phyloP scores from a whole-genome alignment of 2,329 filamentous ascomycete species.

The Aspergillus transmontanensis region DNA sequence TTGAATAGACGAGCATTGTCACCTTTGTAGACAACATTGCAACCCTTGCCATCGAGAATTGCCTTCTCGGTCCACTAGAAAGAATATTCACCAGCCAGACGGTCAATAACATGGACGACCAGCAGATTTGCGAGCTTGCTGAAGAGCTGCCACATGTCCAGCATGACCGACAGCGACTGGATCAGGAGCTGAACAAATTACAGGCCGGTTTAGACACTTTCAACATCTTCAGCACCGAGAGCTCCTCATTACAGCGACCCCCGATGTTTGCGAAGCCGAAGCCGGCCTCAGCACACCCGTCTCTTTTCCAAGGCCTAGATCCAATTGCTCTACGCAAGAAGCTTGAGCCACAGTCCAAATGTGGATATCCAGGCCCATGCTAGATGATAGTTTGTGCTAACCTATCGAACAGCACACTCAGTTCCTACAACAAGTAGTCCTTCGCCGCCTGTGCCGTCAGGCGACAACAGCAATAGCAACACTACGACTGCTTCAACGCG shows the following conservation, averaged over 20 bases:
- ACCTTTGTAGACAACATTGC: slow-evolving; percentile 54
- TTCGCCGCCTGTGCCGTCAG: neutral
- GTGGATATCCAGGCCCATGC: neutral
- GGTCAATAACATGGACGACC: slow-evolving; percentile 40
- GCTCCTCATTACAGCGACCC: neutral
- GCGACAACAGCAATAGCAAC: neutral
- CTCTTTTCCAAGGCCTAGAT: neutral
- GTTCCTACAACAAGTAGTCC: neutral
- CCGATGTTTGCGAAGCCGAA: neutral
- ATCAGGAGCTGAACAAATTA: slow-evolving; percentile 22
- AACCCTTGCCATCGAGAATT: slow-evolving; percentile 54
- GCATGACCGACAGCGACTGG: slow-evolving; percentile 19
- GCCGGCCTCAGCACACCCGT: neutral
- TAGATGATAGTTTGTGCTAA: neutral
- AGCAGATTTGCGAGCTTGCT: slow-evolving; percentile 43
- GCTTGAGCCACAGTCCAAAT: neutral
- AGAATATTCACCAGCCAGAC: slow-evolving; percentile 44
- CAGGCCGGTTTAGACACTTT: slow-evolving; percentile 11
- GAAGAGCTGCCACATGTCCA: slow-evolving; percentile 18
- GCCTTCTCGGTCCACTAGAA: slow-evolving; percentile 47
- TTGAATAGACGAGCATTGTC: slow-evolving; percentile 34
- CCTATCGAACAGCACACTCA: neutral
- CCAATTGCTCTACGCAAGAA: neutral
- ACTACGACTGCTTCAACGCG: neutral
- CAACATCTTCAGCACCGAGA: neutral